phyloP scores from a whole-genome alignment of 345 rosid genomes.

The Mangifera indica region DNA sequence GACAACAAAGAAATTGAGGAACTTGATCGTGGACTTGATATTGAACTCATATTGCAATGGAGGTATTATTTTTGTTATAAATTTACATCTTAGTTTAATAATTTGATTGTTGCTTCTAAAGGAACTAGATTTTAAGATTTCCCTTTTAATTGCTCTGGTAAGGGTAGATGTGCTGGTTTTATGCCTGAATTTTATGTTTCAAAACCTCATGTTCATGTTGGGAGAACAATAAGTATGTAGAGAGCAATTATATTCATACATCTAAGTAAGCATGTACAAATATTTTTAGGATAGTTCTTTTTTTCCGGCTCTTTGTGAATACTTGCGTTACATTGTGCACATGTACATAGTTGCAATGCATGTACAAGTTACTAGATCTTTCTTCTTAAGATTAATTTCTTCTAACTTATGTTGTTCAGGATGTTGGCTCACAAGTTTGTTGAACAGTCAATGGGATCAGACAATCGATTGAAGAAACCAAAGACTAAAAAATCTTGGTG shows the following conservation, averaged over 20 bases:
- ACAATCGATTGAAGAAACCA: constrained; percentile 49
- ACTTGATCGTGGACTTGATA: constrained; percentile 81
- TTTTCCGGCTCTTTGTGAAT: neutral
- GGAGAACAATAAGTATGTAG: neutral
- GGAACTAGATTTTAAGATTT: too few relatives aligned
- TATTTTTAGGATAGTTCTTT: neutral
- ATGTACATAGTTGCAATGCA: neutral
- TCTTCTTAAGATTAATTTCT: constrained; percentile 1
- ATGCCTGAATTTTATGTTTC: neutral
- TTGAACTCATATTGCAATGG: constrained; percentile 93
- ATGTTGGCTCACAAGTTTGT: constrained; percentile 98
- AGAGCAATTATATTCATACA: neutral
- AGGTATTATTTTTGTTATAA: constrained; percentile 51
- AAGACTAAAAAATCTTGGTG: constrained; percentile 85
- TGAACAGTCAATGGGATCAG: constrained; percentile 62
- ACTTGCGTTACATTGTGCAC: neutral
- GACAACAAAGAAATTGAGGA: constrained; percentile 78
- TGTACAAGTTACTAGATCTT: too few relatives aligned
- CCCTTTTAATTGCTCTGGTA: neutral
- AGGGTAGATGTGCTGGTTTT: neutral
- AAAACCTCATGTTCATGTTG: neutral
- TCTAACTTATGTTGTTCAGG: constrained; percentile 39
- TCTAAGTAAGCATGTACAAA: neutral
- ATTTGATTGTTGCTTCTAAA: too few relatives aligned
- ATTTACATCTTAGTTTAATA: neutral